Evolutionary conservation across 225 moss, liverwort and hornwort species (phyloP).

Genomic region (Pseudisothecium myosuroides): DNA sequence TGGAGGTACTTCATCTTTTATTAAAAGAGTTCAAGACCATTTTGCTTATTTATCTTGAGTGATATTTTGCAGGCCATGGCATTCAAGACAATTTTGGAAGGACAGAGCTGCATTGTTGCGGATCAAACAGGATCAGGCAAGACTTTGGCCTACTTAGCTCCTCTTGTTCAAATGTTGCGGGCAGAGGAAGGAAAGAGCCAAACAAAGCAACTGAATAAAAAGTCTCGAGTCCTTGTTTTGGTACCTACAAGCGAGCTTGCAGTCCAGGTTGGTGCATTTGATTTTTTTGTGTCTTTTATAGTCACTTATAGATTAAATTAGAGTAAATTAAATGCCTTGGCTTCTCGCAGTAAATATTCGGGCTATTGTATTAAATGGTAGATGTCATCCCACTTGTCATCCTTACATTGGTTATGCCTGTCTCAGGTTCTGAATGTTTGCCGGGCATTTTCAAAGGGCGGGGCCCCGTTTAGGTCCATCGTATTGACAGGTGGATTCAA

Average conservation of each 20-base stretch:
- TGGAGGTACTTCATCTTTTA: not conserved
- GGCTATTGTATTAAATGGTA: not conserved
- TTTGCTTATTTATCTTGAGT: not conserved
- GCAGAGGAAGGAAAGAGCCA: constrained; percentile 55
- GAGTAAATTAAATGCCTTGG: not conserved
- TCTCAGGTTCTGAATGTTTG: constrained; percentile 75
- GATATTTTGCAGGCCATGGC: constrained; percentile 62
- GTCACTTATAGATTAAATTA: not conserved
- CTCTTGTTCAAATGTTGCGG: constrained; percentile 66
- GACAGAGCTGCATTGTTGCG: constrained; percentile 88
- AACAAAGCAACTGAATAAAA: constrained; percentile 53
- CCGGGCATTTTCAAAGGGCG: constrained; percentile 72
- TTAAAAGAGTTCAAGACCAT: not conserved
- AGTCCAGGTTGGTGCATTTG: constrained; percentile 50
- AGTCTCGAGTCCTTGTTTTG: constrained; percentile 76
- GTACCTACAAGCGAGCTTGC: constrained; percentile 98
- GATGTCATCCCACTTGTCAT: not conserved
- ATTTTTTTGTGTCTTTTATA: not conserved
- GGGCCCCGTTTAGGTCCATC: constrained; percentile 76
- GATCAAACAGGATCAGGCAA: constrained; percentile 98
- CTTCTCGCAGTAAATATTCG: not conserved
- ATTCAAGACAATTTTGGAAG: constrained; percentile 72
- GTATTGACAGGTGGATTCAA: constrained; percentile 94
- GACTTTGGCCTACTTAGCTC: constrained; percentile 88
- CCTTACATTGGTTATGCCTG: not conserved